Conservation (phyloP, 1,284 basidiomycete genomes). For the Schizophyllum amplum region DNA sequence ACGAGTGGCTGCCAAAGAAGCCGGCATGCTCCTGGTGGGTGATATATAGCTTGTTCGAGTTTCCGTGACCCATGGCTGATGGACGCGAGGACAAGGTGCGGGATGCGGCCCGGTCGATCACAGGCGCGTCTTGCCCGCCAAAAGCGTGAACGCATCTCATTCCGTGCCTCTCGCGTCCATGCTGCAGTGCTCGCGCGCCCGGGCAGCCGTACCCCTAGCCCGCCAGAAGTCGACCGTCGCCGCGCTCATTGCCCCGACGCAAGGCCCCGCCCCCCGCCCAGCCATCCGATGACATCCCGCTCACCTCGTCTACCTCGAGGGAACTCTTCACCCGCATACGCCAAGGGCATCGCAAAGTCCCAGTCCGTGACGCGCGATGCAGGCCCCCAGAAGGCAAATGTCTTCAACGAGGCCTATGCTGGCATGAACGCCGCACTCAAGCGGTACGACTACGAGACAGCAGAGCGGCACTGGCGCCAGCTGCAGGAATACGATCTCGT, state of each 20-base stretch:
- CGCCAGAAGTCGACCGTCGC: neutral
- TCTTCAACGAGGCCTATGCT: slow-evolving; percentile 26
- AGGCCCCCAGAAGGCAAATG: slow-evolving; percentile 23
- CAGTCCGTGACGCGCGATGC: slow-evolving; percentile 2
- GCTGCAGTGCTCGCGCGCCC: neutral
- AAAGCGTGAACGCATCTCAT: too few species aligned
- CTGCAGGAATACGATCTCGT: slow-evolving; percentile 36
- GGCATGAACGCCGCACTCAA: neutral
- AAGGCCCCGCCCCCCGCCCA: neutral
- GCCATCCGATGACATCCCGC: neutral
- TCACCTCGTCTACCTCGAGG: neutral
- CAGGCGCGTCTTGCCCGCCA: too few species aligned
- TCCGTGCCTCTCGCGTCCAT: too few species aligned
- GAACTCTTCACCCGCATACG: neutral
- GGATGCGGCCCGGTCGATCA: neutral
- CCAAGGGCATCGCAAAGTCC: neutral
- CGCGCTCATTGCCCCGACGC: neutral
- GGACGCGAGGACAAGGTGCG: neutral
- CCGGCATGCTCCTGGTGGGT: slow-evolving; percentile 81
- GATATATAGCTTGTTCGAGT: slow-evolving; percentile 79
- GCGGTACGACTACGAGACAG: slow-evolving; percentile 20
- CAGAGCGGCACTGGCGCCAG: slow-evolving; percentile 33
- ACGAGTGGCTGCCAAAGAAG: slow-evolving; percentile 67
- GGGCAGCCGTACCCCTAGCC: neutral
- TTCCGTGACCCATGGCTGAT: slow-evolving; percentile 71